Percentiles rank a stretch among this genome's conserved stretches.
Evolutionary conservation across 768 basidiomycete species (phyloP).

Genomic region (Cyclocybe cylindracea): DNA sequence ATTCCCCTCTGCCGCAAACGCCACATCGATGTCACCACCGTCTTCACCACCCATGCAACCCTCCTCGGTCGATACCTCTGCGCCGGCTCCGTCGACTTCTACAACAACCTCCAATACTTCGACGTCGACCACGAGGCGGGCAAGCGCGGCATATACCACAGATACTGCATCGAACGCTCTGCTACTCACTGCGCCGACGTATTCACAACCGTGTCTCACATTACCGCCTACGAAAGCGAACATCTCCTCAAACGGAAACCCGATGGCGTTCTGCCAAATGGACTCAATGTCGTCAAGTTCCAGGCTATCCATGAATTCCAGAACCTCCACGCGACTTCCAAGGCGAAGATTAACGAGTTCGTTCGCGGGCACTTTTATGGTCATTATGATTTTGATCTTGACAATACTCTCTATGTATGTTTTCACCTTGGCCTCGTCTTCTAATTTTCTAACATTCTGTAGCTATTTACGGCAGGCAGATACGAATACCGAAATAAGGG

Average conservation of each 20-base stretch:
- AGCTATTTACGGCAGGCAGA: conserved; percentile 99
- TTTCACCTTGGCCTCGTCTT: background rate
- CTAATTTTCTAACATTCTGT: conserved; percentile 7
- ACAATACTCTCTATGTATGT: conserved; percentile 83
- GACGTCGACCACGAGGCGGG: conserved; percentile 99
- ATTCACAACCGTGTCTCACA: conserved; percentile 97
- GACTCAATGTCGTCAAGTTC: conserved; percentile 98
- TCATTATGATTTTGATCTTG: conserved; percentile 94
- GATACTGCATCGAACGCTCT: conserved; percentile 96
- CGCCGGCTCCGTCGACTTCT: conserved; percentile 97
- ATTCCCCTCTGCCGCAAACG: conserved; percentile 94
- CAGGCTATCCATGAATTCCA: conserved; percentile 99
- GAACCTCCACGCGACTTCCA: conserved; percentile 88
- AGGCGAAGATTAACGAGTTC: conserved; percentile 99
- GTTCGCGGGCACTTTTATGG: conserved; percentile 98
- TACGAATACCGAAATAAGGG: conserved; percentile 99
- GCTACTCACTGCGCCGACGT: conserved; percentile 96
- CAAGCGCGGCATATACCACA: conserved; percentile 97
- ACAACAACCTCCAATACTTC: conserved; percentile 99
- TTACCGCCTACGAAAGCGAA: conserved; percentile 97
- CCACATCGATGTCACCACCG: conserved; percentile 97
- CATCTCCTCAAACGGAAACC: conserved; percentile 97
- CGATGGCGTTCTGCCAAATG: conserved; percentile 96
- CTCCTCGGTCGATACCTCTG: conserved; percentile 98
- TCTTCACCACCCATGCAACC: conserved; percentile 98